Percentiles rank a stretch among this genome's conserved stretches.
These are phyloP conservation scores for Arabidopsis arenosa DNA, from an alignment of 345 rosid genomes.

Conservation along the genomic window DNA sequence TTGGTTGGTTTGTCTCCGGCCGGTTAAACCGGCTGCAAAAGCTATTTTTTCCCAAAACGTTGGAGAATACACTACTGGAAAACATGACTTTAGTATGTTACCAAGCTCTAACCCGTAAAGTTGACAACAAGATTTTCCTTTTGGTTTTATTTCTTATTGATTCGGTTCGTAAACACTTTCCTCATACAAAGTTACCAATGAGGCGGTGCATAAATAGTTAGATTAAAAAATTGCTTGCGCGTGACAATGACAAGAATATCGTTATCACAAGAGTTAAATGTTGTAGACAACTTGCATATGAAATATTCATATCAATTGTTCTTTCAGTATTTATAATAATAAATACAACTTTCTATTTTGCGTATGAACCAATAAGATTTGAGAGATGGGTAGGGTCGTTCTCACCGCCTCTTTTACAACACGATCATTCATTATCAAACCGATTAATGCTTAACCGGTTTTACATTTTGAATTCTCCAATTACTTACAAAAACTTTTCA, in stretches of 20 bases:
- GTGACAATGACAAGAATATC: constrained; percentile 32
- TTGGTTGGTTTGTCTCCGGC: neutral
- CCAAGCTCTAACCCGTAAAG: constrained; percentile 2
- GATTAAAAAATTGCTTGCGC: neutral
- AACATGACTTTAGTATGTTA: neutral
- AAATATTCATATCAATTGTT: constrained; percentile 35
- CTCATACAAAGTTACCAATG: constrained; percentile 3
- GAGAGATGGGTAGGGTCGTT: constrained; percentile 31
- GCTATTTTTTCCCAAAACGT: neutral
- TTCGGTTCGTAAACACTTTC: neutral
- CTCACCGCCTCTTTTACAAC: constrained; percentile 35
- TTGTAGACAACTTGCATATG: constrained; percentile 39
- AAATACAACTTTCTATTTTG: constrained; percentile 21
- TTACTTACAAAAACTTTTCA: neutral
- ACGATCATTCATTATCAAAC: constrained; percentile 35
- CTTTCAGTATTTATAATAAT: constrained; percentile 37
- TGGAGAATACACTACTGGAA: neutral
- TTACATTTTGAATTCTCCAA: neutral
- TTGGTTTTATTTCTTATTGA: neutral
- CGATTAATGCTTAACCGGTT: constrained; percentile 26
- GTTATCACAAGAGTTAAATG: constrained; percentile 46
- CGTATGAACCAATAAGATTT: constrained; percentile 41
- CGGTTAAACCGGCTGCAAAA: constrained; percentile 2
- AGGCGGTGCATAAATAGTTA: neutral
- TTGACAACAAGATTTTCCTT: too few species aligned